Percentiles rank a stretch among this genome's conserved stretches.
phyloP scores from a whole-genome alignment of 352 stramenopile genomes.

The Thalassiosira oceanica region DNA sequence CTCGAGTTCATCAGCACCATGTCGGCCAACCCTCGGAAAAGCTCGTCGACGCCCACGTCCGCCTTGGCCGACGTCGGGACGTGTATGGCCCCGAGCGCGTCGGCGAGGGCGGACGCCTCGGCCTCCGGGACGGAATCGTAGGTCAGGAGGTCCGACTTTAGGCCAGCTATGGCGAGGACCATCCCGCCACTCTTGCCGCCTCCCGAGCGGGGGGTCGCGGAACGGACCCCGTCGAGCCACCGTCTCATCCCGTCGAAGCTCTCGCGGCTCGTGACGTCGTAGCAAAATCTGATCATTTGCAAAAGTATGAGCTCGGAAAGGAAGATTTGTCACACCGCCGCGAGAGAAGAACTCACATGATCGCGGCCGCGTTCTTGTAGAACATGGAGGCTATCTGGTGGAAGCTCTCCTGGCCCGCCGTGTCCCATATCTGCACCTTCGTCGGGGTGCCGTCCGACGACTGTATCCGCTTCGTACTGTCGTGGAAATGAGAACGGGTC shows the following conservation, averaged over 20 bases:
- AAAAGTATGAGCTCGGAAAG: constrained; percentile 91
- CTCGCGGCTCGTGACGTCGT: constrained; percentile 91
- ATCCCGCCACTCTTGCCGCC: constrained; percentile 57
- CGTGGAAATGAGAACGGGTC: too few species aligned
- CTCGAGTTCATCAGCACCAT: constrained; percentile 45
- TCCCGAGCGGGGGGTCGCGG: constrained; percentile 75
- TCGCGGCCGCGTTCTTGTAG: constrained; percentile 94
- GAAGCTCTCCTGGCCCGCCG: constrained; percentile 95
- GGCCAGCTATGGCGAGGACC: constrained; percentile 92
- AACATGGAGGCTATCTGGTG: constrained; percentile 97
- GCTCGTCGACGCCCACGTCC: constrained; percentile 89
- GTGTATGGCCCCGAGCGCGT: constrained; percentile 89
- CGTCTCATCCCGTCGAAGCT: constrained; percentile 85
- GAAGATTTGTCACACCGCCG: constrained; percentile 91
- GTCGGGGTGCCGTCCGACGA: constrained; percentile 97
- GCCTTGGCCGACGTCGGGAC: constrained; percentile 93
- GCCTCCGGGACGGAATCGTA: constrained; percentile 22
- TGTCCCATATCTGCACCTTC: constrained; percentile 99
- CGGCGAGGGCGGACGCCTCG: constrained; percentile 76
- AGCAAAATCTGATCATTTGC: constrained; percentile 95
- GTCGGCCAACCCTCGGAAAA: constrained; percentile 87
- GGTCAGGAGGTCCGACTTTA: constrained; percentile 83
- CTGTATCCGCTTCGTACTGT: constrained; percentile 90
- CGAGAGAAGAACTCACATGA: constrained; percentile 93
- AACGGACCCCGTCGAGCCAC: constrained; percentile 94